Base-by-base conservation (phyloP, 192 early-diverging fungal genomes). In the Gryganskiella cystojenkinii region DNA sequence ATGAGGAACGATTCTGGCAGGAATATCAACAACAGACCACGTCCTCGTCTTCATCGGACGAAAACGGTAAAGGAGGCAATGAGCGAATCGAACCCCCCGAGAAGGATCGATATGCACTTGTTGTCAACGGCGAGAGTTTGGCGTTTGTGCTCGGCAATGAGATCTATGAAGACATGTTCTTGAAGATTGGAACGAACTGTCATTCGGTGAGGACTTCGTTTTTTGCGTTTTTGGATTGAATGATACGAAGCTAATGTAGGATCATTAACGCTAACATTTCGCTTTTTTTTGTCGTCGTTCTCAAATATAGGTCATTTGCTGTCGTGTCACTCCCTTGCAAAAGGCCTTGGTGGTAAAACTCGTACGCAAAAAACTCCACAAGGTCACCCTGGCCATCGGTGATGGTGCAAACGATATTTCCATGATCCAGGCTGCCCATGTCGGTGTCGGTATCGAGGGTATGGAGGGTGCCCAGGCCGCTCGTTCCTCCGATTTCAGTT, bases 371-470 rank as follows among this genome's bases (percentile, higher is more conserved):
- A 90, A 92, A 52, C 83, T 90, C 17, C 90, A 92, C 66, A 90
- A 92, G 22, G 90, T 98, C 51, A 85, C 94, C 28, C 85, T 98
- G 28, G 95, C 96, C 4, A 98, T 98, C 79, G 96, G 96, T 52
- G 96, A 98, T 72, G 96, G 96, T 7, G 96, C 96, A 47, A 98
- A 98, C 80, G 96, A 98, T 74, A 95, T 98, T 5, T 91, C 90
- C 40, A 98, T 98, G 96, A 98, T 98, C 67, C 96, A 98, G 68
- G 96, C 95, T 0, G 96, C 96, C 6, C 96, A 97, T 65, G 96
- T 97, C 13, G 96, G 96, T 44, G 88, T 98, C 7, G 96, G 96
- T 61, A 98, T 98, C 80, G 92, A 88, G 59, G 96, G 96, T 19
- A 89, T 94, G 80, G 96, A 98, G 67, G 96, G 96, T 33, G 83